These are phyloP conservation scores for Mollisiaceae sp. DNA, from an alignment of 2,329 filamentous ascomycete species.

Conservation along the genomic window DNA sequence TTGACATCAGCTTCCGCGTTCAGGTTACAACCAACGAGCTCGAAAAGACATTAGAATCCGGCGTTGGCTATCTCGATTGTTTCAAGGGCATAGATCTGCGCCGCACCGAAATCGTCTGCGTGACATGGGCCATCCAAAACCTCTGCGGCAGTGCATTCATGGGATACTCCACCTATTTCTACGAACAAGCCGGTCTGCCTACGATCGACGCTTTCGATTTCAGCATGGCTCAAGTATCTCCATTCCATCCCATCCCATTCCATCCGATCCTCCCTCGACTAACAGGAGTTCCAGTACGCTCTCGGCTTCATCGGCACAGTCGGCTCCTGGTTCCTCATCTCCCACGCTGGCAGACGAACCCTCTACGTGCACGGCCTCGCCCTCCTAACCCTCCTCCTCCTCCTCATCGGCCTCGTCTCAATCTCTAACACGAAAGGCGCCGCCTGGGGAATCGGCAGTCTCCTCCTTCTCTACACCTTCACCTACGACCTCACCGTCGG, in stretches of 20 bases:
- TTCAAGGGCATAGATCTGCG: constrained; percentile 53
- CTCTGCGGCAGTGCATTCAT: constrained; percentile 66
- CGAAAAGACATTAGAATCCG: constrained; percentile 70
- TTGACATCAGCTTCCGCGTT: no score
- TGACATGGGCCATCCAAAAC: constrained; percentile 68
- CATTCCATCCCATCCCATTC: not conserved
- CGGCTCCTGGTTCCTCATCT: constrained; percentile 54
- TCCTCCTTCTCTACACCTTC: constrained; percentile 83
- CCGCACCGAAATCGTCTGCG: constrained; percentile 58
- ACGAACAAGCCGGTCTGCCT: constrained; percentile 62
- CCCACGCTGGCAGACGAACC: constrained; percentile 52
- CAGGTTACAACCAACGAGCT: constrained; percentile 77
- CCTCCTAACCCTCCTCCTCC: constrained; percentile 74
- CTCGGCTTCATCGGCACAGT: constrained; percentile 57
- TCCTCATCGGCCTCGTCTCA: constrained; percentile 69
- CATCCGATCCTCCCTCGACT: not conserved
- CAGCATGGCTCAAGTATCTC: constrained; percentile 57
- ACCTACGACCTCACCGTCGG: constrained; percentile 78
- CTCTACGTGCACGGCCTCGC: constrained; percentile 79
- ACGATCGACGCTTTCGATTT: constrained; percentile 59
- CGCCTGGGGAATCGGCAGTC: constrained; percentile 52
- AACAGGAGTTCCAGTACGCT: constrained; percentile 33
- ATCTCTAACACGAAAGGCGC: constrained; percentile 42
- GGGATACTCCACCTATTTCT: constrained; percentile 69
- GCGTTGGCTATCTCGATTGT: constrained; percentile 77